Conservation (phyloP, 1,139 yeast genomes). For the Yamadazyma triangularis region DNA sequence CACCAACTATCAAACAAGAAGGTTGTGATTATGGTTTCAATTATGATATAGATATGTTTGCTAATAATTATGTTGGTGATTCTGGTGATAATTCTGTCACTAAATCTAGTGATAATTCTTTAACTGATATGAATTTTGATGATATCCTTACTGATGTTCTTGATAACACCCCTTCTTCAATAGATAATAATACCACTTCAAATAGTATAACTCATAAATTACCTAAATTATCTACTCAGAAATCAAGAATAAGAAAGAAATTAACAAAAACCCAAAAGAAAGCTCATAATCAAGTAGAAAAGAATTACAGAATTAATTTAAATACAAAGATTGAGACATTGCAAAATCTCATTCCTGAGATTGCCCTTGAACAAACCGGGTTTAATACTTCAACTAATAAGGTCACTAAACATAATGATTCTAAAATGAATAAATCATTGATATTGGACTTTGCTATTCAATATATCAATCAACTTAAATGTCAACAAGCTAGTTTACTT, state of each 20-base stretch:
- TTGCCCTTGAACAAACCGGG: constrained; percentile 54
- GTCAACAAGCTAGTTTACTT: background rate
- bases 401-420: constrained; percentile 12
- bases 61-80: constrained; percentile 2
- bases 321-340: constrained; percentile 67
- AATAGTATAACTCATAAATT: background rate
- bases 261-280: constrained; percentile 59
- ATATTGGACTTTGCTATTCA: constrained; percentile 64
- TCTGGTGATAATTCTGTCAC: background rate
- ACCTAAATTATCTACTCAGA: constrained; percentile 1
- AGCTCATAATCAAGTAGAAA: constrained; percentile 69
- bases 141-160: constrained; percentile 7
- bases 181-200: background rate
- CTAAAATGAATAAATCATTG: constrained; percentile 55
- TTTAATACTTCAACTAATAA: constrained; percentile 39
- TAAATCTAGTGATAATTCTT: background rate
- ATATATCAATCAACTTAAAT: constrained; percentile 28
- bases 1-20: too few relatives aligned
- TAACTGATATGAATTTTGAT: constrained; percentile 9
- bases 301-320: constrained; percentile 67
- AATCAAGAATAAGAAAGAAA: constrained; percentile 44
- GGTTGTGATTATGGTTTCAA: too few relatives aligned
- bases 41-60: constrained; percentile 1
- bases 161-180: constrained; percentile 1
- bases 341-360: constrained; percentile 63